Evolutionary conservation across 2,329 filamentous ascomycete species (phyloP).

Genomic region (Pseudogymnoascus sp.): DNA sequence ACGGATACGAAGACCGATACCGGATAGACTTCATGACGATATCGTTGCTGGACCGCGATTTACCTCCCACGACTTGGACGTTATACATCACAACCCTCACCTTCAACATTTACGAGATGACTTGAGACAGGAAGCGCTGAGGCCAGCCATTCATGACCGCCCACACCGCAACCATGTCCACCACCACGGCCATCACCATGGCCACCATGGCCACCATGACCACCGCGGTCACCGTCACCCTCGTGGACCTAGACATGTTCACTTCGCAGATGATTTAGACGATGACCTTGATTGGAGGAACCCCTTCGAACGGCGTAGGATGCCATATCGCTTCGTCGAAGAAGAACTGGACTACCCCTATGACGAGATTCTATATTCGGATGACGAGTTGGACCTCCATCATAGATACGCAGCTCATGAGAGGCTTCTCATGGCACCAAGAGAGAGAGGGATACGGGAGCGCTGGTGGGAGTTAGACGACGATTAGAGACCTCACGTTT

Average conservation of each 20-base stretch:
- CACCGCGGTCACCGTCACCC: not conserved
- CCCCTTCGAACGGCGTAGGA: slow-evolving; percentile 1
- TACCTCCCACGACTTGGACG: not conserved
- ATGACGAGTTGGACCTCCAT: not conserved
- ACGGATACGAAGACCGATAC: not conserved
- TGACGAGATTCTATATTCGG: not conserved
- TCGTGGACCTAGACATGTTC: not conserved
- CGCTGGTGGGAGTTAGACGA: slow-evolving; percentile 9
- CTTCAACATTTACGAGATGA: not conserved
- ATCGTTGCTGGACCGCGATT: not conserved
- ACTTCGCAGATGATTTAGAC: not conserved
- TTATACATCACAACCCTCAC: not conserved
- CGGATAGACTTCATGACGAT: not conserved
- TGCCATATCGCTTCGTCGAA: slow-evolving; percentile 1
- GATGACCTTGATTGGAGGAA: not conserved
- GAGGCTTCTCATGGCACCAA: slow-evolving; percentile 1
- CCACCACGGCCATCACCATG: not conserved
- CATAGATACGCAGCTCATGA: not conserved
- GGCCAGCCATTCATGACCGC: not conserved
- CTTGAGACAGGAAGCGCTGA: not conserved
- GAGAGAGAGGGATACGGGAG: not conserved
- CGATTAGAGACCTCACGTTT: not conserved
- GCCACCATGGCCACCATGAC: not conserved
- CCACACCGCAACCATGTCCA: not conserved
- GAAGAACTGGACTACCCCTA: slow-evolving; percentile 5